These are phyloP conservation scores for Solanum tarijense DNA, from an alignment of 257 asterid species.

Conservation along the genomic window DNA sequence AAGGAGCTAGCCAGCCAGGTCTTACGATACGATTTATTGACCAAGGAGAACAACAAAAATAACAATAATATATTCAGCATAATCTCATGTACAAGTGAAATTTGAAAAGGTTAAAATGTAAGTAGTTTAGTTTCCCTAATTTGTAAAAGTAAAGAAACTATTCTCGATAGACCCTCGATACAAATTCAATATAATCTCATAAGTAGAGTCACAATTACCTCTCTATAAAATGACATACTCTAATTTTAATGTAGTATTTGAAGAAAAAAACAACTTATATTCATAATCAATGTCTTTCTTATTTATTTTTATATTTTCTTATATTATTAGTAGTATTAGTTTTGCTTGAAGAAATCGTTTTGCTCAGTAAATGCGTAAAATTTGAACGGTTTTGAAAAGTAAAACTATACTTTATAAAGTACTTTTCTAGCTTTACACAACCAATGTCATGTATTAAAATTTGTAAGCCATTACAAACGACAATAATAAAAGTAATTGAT, in stretches of 20 bases:
- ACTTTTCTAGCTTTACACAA: background rate
- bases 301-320: too few species aligned
- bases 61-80: background rate
- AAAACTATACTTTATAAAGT: background rate
- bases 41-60: background rate
- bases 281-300: background rate
- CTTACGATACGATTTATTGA: background rate
- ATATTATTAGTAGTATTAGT: background rate
- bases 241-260: background rate
- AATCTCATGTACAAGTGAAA: background rate
- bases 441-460: background rate
- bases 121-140: background rate
- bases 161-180: background rate
- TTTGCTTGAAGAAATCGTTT: background rate
- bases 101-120: background rate
- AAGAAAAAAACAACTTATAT: background rate
- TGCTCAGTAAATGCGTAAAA: background rate
- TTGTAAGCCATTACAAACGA: too few species aligned
- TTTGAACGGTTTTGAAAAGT: background rate
- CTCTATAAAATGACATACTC: background rate
- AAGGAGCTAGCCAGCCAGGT: background rate
- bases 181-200: background rate
- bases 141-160: background rate
- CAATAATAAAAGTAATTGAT: background rate
- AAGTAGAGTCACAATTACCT: background rate